Base-by-base conservation (phyloP, 1,139 yeast species). In the Magnusiomyces suaveolens region DNA sequence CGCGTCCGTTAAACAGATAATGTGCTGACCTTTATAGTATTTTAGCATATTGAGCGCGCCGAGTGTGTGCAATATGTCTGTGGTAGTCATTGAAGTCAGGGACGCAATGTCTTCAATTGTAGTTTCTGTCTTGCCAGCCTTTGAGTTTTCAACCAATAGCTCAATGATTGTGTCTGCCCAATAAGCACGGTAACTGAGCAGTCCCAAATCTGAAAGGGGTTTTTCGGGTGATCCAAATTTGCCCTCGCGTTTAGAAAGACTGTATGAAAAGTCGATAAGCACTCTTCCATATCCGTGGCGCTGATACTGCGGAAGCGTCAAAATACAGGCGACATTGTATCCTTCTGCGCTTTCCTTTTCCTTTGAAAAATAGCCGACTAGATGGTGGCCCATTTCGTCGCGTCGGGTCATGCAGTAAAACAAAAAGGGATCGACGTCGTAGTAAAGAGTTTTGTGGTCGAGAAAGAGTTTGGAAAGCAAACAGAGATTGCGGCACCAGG, bases 171-270 rank as follows among this genome's bases (percentile, higher is more conserved):
- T 83, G 63, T 92, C 97, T 0, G 97, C 83, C 99, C 99, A 92
- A 67, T 79, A 94, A 0, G 97, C 97, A 68, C 98, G 82, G 67
- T 94, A 92, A 2, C 96, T 87, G 51, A 92, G 76, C 39, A 92
- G 75, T 38, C 99, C 99, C 65, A 92, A 76, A 76, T 92, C 97
- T 0, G 97, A 88, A 36, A 92, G 75, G 1, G 99, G 99, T 64
- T 94, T 94, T 70, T 92, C 99, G 0, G 98, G 99, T 0, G 97
- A 88, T 0, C 99, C 99, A 1, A 83, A 81, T 67, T 90, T 92
- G 56, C 84, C 84, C 66, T 94, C 98, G 56, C 82, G 84, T 64
- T 83, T 81, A 1, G 97, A 86, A 50, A 92, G 74, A 74, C 87
- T 90, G 66, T 92, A 92, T 3, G 96, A 87, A 68, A 94, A 92